Evolutionary conservation across 2,329 filamentous ascomycete genomes (phyloP).

Genomic region (Lasiodiplodia theobromae): DNA sequence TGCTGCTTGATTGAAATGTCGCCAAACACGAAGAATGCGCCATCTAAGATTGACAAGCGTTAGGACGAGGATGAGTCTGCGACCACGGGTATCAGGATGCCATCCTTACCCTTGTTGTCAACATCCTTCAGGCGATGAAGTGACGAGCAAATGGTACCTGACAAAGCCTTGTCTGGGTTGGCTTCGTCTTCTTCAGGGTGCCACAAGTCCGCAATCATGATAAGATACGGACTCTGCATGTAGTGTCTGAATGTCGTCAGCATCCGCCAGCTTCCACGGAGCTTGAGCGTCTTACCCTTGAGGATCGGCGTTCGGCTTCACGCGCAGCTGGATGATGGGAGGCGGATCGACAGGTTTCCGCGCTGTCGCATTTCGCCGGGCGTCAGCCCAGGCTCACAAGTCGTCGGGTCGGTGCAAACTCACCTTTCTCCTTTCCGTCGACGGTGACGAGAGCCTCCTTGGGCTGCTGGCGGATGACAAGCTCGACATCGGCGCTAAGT

Average conservation of each 20-base stretch:
- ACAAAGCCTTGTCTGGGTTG: constrained; percentile 60
- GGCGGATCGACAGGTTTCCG: constrained; percentile 90
- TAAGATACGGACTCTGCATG: constrained; percentile 70
- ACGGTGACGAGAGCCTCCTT: constrained; percentile 69
- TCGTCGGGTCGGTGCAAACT: constrained; percentile 29
- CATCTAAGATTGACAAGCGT: constrained; percentile 58
- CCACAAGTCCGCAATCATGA: constrained; percentile 63
- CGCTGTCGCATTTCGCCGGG: constrained; percentile 55
- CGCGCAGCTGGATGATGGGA: constrained; percentile 77
- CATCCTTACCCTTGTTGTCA: constrained; percentile 64
- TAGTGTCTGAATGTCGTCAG: constrained; percentile 57
- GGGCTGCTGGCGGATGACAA: constrained; percentile 71
- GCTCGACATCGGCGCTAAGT: constrained; percentile 53
- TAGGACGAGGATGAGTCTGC: constrained; percentile 28
- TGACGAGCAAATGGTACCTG: constrained; percentile 80
- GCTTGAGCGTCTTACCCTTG: constrained; percentile 61
- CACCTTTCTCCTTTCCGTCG: constrained; percentile 78
- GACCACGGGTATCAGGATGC: not conserved
- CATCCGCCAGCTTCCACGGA: constrained; percentile 25
- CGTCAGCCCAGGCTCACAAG: constrained; percentile 8
- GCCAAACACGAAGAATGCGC: constrained; percentile 89
- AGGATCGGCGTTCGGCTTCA: constrained; percentile 58
- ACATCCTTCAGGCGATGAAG: constrained; percentile 82
- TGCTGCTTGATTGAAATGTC: constrained; percentile 81
- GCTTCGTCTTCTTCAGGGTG: constrained; percentile 55